Evolutionary conservation across 164 flowering plant species (phyloP).

Genomic region (Buxus sempervirens): DNA sequence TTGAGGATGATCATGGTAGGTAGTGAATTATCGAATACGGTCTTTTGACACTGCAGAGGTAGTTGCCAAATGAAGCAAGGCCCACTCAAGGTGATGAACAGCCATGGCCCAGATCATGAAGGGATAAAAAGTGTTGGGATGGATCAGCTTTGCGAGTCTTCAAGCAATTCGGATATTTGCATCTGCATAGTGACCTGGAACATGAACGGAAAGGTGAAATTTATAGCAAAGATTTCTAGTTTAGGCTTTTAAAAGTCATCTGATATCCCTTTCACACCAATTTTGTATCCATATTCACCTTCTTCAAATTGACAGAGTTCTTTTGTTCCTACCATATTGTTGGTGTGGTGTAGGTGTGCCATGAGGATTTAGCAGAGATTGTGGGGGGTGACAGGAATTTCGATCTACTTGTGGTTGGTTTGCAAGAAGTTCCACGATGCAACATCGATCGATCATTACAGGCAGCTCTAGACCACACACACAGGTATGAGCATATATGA

Average conservation of each 20-base stretch:
- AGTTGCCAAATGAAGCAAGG: constrained; percentile 20
- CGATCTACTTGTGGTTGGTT: constrained; percentile 64
- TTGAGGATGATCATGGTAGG: background rate
- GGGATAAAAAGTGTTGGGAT: constrained; percentile 51
- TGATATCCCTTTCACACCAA: too few relatives aligned
- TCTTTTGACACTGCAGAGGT: constrained; percentile 21
- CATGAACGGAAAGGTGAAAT: constrained; percentile 72
- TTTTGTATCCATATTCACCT: background rate
- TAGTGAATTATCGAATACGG: too few relatives aligned
- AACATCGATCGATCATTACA: constrained; percentile 38
- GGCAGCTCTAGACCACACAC: constrained; percentile 36
- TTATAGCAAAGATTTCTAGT: background rate
- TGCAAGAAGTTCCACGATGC: constrained; percentile 64
- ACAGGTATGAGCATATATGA: constrained; percentile 32
- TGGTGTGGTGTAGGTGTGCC: constrained; percentile 30
- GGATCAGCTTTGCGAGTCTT: constrained; percentile 33
- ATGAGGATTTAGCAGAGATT: constrained; percentile 43
- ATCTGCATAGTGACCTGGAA: constrained; percentile 78
- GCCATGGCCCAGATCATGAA: constrained; percentile 24
- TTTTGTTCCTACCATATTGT: too few relatives aligned
- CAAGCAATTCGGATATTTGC: constrained; percentile 38
- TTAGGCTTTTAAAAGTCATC: too few relatives aligned
- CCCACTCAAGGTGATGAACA: constrained; percentile 10
- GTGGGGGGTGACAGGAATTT: constrained; percentile 39
- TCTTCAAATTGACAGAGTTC: too few relatives aligned